Evolutionary conservation across 768 basidiomycete species (phyloP).

Genomic region (Rhizopogon rudus): DNA sequence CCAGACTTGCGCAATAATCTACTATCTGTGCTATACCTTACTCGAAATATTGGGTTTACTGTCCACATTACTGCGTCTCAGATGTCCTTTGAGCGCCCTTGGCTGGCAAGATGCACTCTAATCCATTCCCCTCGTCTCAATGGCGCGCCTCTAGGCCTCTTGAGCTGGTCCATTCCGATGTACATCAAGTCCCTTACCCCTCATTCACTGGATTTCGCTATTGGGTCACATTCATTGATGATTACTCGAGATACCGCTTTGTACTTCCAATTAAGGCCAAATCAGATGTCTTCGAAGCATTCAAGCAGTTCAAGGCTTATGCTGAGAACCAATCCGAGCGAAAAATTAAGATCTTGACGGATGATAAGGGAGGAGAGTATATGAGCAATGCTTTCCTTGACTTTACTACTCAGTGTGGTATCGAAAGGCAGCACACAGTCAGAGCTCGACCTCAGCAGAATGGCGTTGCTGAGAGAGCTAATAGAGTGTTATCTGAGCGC

Average conservation of each 20-base stretch:
- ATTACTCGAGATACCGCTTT: no score
- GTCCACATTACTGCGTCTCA: neutral
- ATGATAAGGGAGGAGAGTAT: constrained; percentile 23
- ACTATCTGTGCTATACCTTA: no score
- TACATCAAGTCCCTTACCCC: constrained; percentile 9
- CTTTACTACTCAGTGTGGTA: no score
- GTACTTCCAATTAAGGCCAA: constrained; percentile 15
- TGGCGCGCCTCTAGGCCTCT: constrained; percentile 6
- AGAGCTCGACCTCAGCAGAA: no score
- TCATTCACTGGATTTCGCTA: constrained; percentile 3
- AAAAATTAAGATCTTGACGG: constrained; percentile 12
- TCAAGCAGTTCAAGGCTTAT: constrained; percentile 25
- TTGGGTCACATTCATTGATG: no score
- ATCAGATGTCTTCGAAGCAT: constrained; percentile 16
- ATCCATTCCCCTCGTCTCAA: constrained; percentile 12
- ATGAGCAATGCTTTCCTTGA: no score
- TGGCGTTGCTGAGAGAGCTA: no score
- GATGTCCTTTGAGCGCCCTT: neutral
- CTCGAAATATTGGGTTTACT: no score
- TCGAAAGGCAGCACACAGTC: no score
- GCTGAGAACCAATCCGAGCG: constrained; percentile 20
- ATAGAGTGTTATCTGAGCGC: no score
- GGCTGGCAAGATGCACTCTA: constrained; percentile 16
- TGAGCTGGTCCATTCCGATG: constrained; percentile 20
- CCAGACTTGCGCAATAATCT: constrained; percentile 7